Evolutionary conservation across 305 asterid species (phyloP).

Genomic region (Petunia hybrid): DNA sequence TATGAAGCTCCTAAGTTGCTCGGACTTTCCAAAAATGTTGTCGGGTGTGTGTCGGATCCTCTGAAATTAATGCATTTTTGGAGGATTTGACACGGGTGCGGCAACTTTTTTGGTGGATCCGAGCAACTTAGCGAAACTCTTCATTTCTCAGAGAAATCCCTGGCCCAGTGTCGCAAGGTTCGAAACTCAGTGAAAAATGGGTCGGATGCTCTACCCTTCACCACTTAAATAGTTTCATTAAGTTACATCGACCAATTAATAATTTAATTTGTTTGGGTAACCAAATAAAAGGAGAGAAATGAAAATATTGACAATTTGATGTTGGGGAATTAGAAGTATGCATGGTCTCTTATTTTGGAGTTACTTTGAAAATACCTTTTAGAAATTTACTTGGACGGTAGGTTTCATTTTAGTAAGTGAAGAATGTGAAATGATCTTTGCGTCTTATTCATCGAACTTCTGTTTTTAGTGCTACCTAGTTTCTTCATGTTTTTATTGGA

Average conservation of each 20-base stretch:
- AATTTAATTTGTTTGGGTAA: neutral
- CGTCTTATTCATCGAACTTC: neutral
- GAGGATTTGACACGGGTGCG: no score
- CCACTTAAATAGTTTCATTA: neutral
- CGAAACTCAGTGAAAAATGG: no score
- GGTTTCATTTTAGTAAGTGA: neutral
- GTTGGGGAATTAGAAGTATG: neutral
- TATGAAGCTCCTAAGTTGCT: neutral
- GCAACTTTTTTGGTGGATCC: no score
- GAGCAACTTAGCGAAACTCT: no score
- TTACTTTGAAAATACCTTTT: neutral
- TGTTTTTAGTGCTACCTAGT: neutral
- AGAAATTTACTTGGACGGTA: constrained; percentile 9
- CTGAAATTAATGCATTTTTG: no score
- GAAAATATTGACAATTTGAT: constrained; percentile 4
- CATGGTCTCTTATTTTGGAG: neutral
- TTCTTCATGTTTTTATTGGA: neutral
- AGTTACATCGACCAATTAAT: neutral
- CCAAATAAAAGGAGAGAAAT: neutral
- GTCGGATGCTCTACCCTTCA: neutral
- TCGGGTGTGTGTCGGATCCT: no score
- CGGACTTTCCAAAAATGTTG: no score
- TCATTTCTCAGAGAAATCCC: no score
- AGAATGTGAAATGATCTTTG: constrained; percentile 7
- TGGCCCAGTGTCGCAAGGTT: no score